phyloP scores from a whole-genome alignment of 2,329 filamentous ascomycete species.

The Aspergillus transmontanensis region DNA sequence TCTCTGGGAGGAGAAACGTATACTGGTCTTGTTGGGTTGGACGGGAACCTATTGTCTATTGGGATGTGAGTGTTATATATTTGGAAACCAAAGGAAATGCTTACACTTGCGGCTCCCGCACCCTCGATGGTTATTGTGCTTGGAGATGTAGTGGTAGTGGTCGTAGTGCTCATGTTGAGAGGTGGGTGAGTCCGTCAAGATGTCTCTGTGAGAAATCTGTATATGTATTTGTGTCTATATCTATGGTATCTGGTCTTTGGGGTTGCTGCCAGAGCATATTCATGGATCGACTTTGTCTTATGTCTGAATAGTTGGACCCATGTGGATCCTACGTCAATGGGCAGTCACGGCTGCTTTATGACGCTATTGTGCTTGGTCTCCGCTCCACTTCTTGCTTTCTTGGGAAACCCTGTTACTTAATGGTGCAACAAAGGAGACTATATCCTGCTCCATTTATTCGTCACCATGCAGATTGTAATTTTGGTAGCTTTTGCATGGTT shows the following conservation, averaged over 20 bases:
- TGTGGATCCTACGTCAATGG: background rate
- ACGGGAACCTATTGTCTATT: conserved; percentile 3
- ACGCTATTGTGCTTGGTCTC: background rate
- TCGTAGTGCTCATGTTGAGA: background rate
- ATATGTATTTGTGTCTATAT: background rate
- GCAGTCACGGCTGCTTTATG: background rate
- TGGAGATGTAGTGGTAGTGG: background rate
- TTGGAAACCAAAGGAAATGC: background rate
- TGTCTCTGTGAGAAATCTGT: background rate
- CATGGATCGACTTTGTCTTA: background rate
- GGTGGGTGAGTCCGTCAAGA: background rate
- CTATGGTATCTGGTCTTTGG: background rate
- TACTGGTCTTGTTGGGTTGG: conserved; percentile 13
- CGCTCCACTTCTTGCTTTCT: background rate
- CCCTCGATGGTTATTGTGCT: background rate
- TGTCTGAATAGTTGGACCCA: background rate
- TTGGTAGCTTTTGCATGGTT: background rate
- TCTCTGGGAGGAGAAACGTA: background rate
- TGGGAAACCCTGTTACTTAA: background rate
- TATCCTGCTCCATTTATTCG: background rate
- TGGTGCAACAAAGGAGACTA: too few species aligned
- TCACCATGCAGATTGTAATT: background rate
- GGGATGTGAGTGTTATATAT: background rate
- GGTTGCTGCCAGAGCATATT: background rate
- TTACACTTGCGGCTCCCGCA: background rate